A percentile compares a stretch with the other conserved stretches of the same genome.
Conservation (phyloP, 2,329 filamentous ascomycete species). For the Endocalyx cinctus region DNA sequence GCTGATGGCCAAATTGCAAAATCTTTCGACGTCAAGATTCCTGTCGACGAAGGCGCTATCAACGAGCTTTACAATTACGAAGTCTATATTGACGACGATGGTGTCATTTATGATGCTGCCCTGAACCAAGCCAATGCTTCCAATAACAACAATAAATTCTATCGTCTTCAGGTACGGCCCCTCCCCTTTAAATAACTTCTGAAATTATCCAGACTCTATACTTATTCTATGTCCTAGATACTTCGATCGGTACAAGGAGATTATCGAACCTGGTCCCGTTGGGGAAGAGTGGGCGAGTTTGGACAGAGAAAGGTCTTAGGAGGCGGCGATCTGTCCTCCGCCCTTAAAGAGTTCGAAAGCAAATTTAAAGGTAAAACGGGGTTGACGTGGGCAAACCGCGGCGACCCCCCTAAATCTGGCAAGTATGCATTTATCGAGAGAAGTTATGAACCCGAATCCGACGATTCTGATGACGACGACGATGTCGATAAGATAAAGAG, state of each 20-base stretch:
- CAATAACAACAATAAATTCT: constrained; percentile 80
- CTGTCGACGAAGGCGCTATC: constrained; percentile 41
- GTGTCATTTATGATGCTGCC: constrained; percentile 71
- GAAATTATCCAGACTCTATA: too few relatives aligned
- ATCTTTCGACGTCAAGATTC: constrained; percentile 40
- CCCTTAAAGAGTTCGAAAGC: constrained; percentile 49
- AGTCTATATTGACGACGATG: constrained; percentile 63
- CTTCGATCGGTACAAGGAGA: constrained; percentile 33
- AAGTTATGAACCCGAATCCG: constrained; percentile 65
- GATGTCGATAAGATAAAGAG: constrained; percentile 20
- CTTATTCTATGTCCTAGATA: constrained; percentile 28
- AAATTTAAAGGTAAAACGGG: constrained; percentile 62
- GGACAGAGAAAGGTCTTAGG: constrained; percentile 46
- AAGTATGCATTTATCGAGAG: constrained; percentile 80
- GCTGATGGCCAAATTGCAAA: constrained; percentile 43
- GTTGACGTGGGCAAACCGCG: constrained; percentile 48
- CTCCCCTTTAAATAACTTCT: neutral
- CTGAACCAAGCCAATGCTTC: constrained; percentile 72
- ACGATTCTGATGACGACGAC: constrained; percentile 25
- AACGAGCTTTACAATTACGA: constrained; percentile 32
- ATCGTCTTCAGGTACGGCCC: constrained; percentile 59
- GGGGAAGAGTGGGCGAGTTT: constrained; percentile 69
- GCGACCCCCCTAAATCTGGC: constrained; percentile 52
- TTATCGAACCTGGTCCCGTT: constrained; percentile 68
- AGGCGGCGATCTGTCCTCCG: constrained; percentile 35